Base-by-base conservation (phyloP, 208 protist species). In the Acanthamoeba healyi region DNA sequence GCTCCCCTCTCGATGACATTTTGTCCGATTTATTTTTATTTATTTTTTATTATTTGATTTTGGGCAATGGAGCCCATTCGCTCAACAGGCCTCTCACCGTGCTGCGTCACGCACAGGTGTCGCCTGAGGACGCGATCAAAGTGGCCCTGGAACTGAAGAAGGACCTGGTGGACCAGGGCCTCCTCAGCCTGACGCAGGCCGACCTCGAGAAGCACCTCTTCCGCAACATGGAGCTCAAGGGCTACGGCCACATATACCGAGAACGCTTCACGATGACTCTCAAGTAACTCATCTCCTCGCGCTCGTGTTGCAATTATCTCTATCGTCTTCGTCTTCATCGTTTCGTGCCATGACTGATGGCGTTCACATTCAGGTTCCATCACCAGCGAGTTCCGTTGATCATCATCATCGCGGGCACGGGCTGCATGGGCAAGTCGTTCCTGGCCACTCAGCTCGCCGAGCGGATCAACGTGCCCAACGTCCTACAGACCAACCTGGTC, bases 121-220 rank as follows among this genome's bases (percentile, higher is more conserved):
- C 91, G 81, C 94, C 95, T 26, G 94, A 91, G 6, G 95, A 96
- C 42, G 95, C 96, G 12, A 95, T 96, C 49, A 96, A 96, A 51
- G 96, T 96, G 0, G 96, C 96, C 29, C 82, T 97, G 24, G 82
- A 94, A 17, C 51, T 97, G 24, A 97, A 97, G 77, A 97, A 97
- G 79, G 91, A 77, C 10, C 63, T 97, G 7, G 96, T 97, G 6
- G 96, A 97, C 65, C 89, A 93, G 90, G 96, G 88, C 40, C 19
- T 86, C 9, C 51, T 97, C 26, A 92, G 93, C 38, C 65, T 97
- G 6, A 95, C 91, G 1, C 96, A 97, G 65, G 22, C 94, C 2
- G 95, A 97, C n/a, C 44, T 97, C 0, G 95, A 97, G 44, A 92
- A 93, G 58, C 86, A 96, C 54, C 84, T 97, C 22, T 96, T 97